Base-by-base conservation (phyloP, 108 stramenopile species). In the Fragilaria radians region DNA sequence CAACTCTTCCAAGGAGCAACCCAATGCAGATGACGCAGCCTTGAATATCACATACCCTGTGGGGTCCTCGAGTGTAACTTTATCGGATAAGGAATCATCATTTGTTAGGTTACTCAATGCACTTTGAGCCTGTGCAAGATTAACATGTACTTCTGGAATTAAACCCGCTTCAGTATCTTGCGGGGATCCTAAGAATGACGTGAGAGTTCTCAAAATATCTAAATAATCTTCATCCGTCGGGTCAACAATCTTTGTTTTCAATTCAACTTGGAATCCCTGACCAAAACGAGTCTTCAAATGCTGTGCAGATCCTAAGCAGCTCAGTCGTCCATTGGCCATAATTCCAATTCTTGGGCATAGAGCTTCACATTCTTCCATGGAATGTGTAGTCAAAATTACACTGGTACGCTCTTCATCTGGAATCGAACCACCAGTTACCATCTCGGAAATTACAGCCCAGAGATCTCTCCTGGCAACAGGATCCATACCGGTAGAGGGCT, bases 331-430 rank as follows among this genome's bases (percentile, higher is more conserved):
- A 5, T 80, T 70, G 5, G 82, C 82, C 87, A 95, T 93, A 61
- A 97, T 93, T 30, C 81, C 92, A 24, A 95, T 88, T 22, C 96
- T 74, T 22, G 93, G 89, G 52, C 94, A 95, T 9, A 97, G 63
- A 0, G 91, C 81, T 51, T 97, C 96, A 31, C 91, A 92, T 71
- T 97, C 96, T 63, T 95, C 93, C 94, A 94, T 94, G 1, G 58
- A 63, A 54, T 85, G 83, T 26, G 83, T 85, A 18, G 83, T 85
- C 57, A 83, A 56, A 32, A 85, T 76, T 0, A 85, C 77, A 31
- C 71, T 69, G 19, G 81, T 71, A 47, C 61, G 61, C 9, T 54
- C 66, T 64, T 50, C 42, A 18, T 52, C 76, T 2, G 29, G 52
- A 26, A 26, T 4, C 1, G 24, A 3, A 26, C 52, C 5, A 26